Evolutionary conservation across 2,329 filamentous ascomycete species (phyloP).

Genomic region (Lecanoromycetidae sp.): DNA sequence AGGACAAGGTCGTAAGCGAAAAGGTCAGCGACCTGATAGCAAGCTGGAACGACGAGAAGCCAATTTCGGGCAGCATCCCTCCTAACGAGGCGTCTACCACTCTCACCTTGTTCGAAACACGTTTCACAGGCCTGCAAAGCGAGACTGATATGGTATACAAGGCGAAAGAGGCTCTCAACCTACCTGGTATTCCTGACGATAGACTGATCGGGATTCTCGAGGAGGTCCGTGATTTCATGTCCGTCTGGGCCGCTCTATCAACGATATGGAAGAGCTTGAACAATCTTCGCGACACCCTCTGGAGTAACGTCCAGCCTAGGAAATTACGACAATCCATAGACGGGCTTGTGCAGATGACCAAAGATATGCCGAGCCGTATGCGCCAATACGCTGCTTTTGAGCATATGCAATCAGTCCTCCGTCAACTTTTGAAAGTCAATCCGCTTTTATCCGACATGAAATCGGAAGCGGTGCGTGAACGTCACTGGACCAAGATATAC

Average conservation of each 20-base stretch:
- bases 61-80: constrained; percentile 85
- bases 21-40: constrained; percentile 74
- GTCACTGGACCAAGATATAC: constrained; percentile 97
- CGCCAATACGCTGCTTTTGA: constrained; percentile 99
- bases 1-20: constrained; percentile 81
- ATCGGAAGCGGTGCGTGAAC: constrained; percentile 88
- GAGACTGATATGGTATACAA: constrained; percentile 90
- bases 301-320: constrained; percentile 89
- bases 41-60: constrained; percentile 94
- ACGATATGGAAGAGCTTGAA: constrained; percentile 96
- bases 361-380: constrained; percentile 98
- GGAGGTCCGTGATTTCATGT: constrained; percentile 97
- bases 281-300: constrained; percentile 80
- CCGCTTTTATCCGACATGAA: constrained; percentile 78
- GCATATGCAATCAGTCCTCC: constrained; percentile 84
- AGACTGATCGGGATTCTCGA: constrained; percentile 78
- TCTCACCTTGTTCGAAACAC: constrained; percentile 67
- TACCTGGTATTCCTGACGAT: constrained; percentile 67
- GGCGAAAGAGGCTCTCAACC: constrained; percentile 90
- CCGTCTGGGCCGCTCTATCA: constrained; percentile 89
- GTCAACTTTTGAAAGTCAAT: constrained; percentile 84
- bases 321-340: constrained; percentile 87
- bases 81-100: constrained; percentile 79
- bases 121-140: constrained; percentile 71
- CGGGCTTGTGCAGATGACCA: constrained; percentile 90